Conservation (phyloP, 1,139 yeast genomes). For the Petasospora rhodanensis region DNA sequence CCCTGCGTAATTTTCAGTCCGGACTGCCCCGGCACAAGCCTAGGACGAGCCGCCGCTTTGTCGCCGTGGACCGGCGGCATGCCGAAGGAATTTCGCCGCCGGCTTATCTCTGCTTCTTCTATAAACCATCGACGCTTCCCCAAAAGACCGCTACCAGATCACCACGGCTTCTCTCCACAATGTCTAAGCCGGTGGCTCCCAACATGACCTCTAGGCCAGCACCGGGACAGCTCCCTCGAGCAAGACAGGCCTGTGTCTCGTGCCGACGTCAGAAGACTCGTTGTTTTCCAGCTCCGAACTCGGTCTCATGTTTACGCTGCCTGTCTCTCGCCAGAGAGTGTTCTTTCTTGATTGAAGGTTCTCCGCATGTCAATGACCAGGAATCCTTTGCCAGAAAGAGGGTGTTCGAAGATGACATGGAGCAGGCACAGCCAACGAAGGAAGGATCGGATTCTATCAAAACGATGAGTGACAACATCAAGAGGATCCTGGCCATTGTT, state of each 20-base stretch:
- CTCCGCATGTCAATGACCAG: conserved; percentile 10
- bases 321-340: conserved; percentile 27
- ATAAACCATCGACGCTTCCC: too few species aligned
- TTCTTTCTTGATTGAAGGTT: conserved; percentile 24
- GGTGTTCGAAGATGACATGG: conserved; percentile 12
- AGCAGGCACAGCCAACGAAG: conserved; percentile 10
- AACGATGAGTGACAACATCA: conserved; percentile 12
- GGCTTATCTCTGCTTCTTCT: background rate
- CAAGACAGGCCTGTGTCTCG: conserved; percentile 27
- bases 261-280: conserved; percentile 30
- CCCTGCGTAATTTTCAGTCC: too few species aligned
- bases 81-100: too few species aligned
- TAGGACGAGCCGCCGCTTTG: too few species aligned
- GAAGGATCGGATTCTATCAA: conserved; percentile 14
- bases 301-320: conserved; percentile 27
- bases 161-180: too few species aligned
- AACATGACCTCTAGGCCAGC: background rate
- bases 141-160: too few species aligned
- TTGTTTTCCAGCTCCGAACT: conserved; percentile 24
- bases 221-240: conserved; percentile 18
- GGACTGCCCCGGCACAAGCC: too few species aligned
- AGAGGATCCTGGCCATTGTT: conserved; percentile 8
- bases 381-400: conserved; percentile 10
- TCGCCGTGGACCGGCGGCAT: too few species aligned
- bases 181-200: background rate